These are phyloP conservation scores for Hymenoscyphus infarciens DNA, from an alignment of 2,329 filamentous ascomycete species.

Conservation along the genomic window DNA sequence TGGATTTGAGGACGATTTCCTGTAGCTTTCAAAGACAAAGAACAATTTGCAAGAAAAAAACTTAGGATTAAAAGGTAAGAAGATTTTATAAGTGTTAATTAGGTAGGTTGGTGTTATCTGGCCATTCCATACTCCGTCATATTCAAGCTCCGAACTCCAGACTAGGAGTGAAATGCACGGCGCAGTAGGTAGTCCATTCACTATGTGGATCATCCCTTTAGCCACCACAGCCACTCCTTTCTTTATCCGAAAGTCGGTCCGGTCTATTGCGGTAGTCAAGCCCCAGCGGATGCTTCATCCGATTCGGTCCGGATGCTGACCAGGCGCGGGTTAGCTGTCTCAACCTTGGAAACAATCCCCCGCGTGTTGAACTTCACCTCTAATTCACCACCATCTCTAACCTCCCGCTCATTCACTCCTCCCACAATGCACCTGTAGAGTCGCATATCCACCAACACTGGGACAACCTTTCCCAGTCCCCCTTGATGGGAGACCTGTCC, in stretches of 20 bases:
- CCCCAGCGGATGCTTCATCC: neutral
- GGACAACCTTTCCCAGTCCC: neutral
- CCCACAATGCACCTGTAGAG: neutral
- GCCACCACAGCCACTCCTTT: too few relatives aligned
- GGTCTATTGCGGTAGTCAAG: neutral
- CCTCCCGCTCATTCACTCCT: neutral
- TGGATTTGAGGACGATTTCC: neutral
- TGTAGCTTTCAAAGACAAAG: neutral
- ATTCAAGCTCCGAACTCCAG: neutral
- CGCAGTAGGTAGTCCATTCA: neutral
- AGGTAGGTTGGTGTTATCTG: neutral
- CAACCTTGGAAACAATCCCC: constrained; percentile 1
- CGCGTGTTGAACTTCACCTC: constrained; percentile 9
- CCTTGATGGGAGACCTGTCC: neutral
- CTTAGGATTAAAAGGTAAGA: neutral
- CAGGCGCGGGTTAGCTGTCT: neutral
- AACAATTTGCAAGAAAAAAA: neutral
- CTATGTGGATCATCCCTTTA: neutral
- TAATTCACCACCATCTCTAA: neutral
- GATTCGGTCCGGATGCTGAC: neutral
- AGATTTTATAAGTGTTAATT: neutral
- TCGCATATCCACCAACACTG: neutral
- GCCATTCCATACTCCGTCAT: constrained; percentile 1
- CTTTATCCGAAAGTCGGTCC: neutral
- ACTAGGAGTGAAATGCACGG: neutral